These are phyloP conservation scores for Mentha longifolia DNA, from an alignment of 257 asterid genomes.

Conservation along the genomic window DNA sequence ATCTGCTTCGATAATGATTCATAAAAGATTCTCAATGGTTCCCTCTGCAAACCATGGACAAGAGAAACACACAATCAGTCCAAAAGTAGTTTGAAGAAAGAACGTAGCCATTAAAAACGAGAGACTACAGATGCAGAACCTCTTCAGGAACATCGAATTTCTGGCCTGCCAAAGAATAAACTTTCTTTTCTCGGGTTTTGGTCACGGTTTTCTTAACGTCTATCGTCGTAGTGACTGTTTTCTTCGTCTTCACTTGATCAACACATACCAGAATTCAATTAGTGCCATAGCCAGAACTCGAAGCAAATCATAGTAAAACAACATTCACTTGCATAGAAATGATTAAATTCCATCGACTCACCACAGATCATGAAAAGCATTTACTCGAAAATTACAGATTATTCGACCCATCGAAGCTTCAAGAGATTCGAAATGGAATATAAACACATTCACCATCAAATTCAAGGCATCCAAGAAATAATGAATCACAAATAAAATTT, in stretches of 20 bases:
- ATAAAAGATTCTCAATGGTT: slow-evolving; percentile 84
- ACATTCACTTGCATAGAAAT: not conserved
- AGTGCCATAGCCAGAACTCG: slow-evolving; percentile 20
- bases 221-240: slow-evolving; percentile 60
- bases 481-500: not conserved
- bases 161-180: slow-evolving; percentile 85
- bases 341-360: too few species aligned
- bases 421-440: slow-evolving; percentile 2
- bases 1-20: slow-evolving; percentile 86
- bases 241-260: slow-evolving; percentile 69
- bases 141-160: slow-evolving; percentile 90
- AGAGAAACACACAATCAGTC: slow-evolving; percentile 16
- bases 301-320: not conserved
- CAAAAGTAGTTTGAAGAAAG: not conserved
- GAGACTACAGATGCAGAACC: slow-evolving; percentile 48
- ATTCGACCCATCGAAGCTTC: not conserved
- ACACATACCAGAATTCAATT: slow-evolving; percentile 34
- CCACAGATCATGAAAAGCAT: too few species aligned
- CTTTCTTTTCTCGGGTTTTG: slow-evolving; percentile 78
- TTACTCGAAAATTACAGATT: not conserved
- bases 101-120: not conserved
- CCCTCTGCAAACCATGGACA: slow-evolving; percentile 60
- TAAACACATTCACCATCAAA: slow-evolving; percentile 2
- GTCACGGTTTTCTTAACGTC: slow-evolving; percentile 51
- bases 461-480: not conserved